Evolutionary conservation across 2,329 filamentous ascomycete genomes (phyloP).

Genomic region (Fusarium liriodendri): DNA sequence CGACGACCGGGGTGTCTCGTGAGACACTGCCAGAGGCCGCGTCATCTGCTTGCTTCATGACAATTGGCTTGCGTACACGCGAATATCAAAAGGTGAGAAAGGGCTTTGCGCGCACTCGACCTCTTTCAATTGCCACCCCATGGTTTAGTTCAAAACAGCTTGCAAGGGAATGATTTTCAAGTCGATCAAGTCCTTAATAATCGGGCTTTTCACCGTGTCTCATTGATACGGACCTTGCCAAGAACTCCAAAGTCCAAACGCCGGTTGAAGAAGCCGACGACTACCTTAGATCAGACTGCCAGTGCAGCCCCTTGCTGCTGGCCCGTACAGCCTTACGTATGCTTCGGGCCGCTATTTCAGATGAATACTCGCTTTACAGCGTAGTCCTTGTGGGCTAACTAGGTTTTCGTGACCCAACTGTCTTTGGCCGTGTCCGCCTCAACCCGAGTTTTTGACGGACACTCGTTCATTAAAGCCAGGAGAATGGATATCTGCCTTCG

Average conservation of each 20-base stretch:
- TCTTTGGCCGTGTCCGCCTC: not conserved
- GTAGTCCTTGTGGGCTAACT: not conserved
- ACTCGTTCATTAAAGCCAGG: not conserved
- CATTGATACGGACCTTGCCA: slow-evolving; percentile 12
- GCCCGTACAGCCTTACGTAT: slow-evolving; percentile 12
- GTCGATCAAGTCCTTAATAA: not conserved
- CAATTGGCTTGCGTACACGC: slow-evolving; percentile 40
- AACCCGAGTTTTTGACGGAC: not conserved
- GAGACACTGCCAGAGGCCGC: slow-evolving; percentile 41
- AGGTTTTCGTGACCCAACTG: not conserved
- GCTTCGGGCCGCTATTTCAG: not conserved
- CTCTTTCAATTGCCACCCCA: slow-evolving; percentile 30
- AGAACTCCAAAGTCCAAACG: slow-evolving; percentile 4
- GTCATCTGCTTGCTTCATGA: slow-evolving; percentile 41
- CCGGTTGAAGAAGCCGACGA: slow-evolving; percentile 14
- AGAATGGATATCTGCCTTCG: not conserved
- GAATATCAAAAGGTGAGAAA: slow-evolving; percentile 25
- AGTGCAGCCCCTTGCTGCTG: slow-evolving; percentile 14
- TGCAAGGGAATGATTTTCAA: not conserved
- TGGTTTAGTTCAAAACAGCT: slow-evolving; percentile 8
- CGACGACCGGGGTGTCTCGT: slow-evolving; percentile 36
- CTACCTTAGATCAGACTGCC: not conserved
- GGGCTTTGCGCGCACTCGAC: not conserved
- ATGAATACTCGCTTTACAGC: not conserved
- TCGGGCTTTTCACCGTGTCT: not conserved